Conservation (phyloP, 192 early-diverging fungal species). For the Coemansia sp. region DNA sequence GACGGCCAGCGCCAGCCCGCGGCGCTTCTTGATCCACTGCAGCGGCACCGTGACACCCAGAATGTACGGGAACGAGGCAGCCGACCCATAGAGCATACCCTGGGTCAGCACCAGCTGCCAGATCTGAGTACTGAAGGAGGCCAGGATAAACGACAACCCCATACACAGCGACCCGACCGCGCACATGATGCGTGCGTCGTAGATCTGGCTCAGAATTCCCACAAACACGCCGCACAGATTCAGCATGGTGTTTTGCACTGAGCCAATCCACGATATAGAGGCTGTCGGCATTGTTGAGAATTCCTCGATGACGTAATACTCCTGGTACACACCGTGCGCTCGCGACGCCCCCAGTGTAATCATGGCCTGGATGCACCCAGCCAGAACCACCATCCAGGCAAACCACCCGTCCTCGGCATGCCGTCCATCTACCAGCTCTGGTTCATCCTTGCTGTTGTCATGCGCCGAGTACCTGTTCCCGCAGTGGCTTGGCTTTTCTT, state of each 20-base stretch:
- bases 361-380: constrained; percentile 37
- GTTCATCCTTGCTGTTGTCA: not conserved
- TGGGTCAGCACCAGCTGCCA: constrained; percentile 52
- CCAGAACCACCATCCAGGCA: constrained; percentile 33
- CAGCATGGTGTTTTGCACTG: constrained; percentile 38
- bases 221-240: constrained; percentile 40
- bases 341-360: constrained; percentile 38
- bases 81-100: constrained; percentile 37
- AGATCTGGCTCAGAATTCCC: constrained; percentile 32
- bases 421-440: not conserved
- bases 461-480: too few species aligned
- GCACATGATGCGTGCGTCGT: constrained; percentile 21
- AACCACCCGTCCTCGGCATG: constrained; percentile 26
- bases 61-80: constrained; percentile 42
- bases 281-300: constrained; percentile 18
- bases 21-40: constrained; percentile 30
- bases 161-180: constrained; percentile 14
- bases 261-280: constrained; percentile 42
- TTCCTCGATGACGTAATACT: constrained; percentile 31
- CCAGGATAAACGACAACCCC: constrained; percentile 35
- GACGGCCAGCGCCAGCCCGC: constrained; percentile 31
- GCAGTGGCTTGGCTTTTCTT: too few species aligned
- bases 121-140: constrained; percentile 45
- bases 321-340: constrained; percentile 46
- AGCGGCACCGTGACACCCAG: constrained; percentile 35